Evolutionary conservation across 805 yeast genomes (phyloP), one percentile per base, ranked within the genome.

Genomic region (Candida qinlingensis): DNA sequence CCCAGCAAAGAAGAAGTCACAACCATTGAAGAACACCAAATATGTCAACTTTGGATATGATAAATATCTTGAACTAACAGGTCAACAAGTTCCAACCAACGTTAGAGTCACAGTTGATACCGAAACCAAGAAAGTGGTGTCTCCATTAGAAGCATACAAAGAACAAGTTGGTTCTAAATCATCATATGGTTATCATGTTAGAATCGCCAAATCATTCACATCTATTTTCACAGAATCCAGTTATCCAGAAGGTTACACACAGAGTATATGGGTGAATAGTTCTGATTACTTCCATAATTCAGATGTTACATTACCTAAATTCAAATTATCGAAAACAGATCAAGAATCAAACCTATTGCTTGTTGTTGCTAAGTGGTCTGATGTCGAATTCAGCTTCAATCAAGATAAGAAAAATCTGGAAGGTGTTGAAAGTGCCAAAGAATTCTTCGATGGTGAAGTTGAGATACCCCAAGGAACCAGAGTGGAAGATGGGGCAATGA

Each of bases 101-200:
- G 88, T 85, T 12, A 72, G 96, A 54, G 96, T 91, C 8, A 87
- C 95, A 0, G 87, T 91, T 2, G 88, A 91, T 58, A 53, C 81
- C 8, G 70, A 78, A 41, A 76, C 76, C 9, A 75, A 74, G 44
- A 76, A 74, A 46, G 78, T 88, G 10, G 94, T 87, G 0, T 78
- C 88, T 1, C 88, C 94, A 7, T 55, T 69, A 9, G 81, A 76
- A 43, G 95, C 94, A 0, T 86, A 87, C 55, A 69, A 67, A 1
- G 87, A 85, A 2, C 66, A 69, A 36, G 67, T 71, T 10, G 90
- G 91, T 1, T 77, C 79, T 19, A 75, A 75, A 50, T 70, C 80
- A 2, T 71, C 85, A 5, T 83, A 78, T 61, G 96, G 96, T 0
- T 90, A 85, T 62, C 77, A 76, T 49, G 91, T 90, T 2, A 70